Base-by-base conservation (phyloP, 2,329 filamentous ascomycete species). In the Atkinsonella hypoxylon region DNA sequence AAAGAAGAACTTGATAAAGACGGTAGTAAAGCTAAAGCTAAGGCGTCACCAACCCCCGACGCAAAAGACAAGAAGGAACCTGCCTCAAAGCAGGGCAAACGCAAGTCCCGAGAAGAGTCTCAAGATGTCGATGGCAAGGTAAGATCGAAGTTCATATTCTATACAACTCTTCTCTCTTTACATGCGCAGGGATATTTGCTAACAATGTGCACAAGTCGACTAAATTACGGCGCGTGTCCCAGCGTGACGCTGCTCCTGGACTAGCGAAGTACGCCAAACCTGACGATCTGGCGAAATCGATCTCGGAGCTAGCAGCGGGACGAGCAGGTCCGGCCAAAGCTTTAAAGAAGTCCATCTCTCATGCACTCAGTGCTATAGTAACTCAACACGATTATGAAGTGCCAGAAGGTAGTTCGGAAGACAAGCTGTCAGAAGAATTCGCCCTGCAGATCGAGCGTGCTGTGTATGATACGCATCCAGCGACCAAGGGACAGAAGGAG, bases 401-500 rank as follows among this genome's bases (percentile, higher is more conserved):
- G 17, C 76, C 82, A 1, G 75, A 82, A 47, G 83, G 79, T 45
- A 75, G 81, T 50, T 81, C 79, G 0, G 72, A 78, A 13, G 81
- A 84, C 46, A 75, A 75, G 10, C 71, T 87, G 52, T 82, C 85
- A 11, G 82, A 86, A 61, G 77, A 77, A 20, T 76, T 90, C 44
- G 87, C 86, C 13, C 70, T 95, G 26, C 79, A 88, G 56, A 85
- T 97, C 54, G 90, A 96, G 70, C 81, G 88, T 59, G 79, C 79
- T 4, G 77, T 83, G 13, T 71, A 76, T 51, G 77, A 78, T 54
- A 75, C 73, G 0, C 77, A 83, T 51, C 70, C 73, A 0, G 69
- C 68, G 34, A 64, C 58, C 41, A 69, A 66, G 55, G 65, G 65
- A 13, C 70, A 73, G 22, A 70, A 71, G 52, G 70, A 80, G 48